Percentiles rank a stretch among this genome's conserved stretches.
These are phyloP conservation scores for Carallia pectinifolia DNA, from an alignment of 345 rosid species.

Conservation along the genomic window DNA sequence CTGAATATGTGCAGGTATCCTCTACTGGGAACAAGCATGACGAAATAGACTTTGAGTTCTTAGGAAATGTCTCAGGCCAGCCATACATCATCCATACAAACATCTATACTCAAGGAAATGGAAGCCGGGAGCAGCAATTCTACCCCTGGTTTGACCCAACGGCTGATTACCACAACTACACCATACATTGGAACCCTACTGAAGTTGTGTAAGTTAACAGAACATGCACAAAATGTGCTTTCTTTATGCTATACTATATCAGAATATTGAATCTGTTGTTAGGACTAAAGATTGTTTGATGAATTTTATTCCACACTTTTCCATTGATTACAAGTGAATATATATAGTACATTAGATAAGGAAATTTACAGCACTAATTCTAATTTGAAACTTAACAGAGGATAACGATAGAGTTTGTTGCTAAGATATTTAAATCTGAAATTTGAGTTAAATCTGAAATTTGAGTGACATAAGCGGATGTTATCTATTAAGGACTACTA, in stretches of 20 bases:
- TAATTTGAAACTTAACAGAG: too few species aligned
- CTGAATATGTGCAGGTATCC: constrained; percentile 43
- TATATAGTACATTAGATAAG: too few species aligned
- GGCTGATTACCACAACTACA: constrained; percentile 72
- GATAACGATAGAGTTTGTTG: too few species aligned
- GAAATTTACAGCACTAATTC: too few species aligned
- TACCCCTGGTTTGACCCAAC: constrained; percentile 61
- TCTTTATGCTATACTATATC: not conserved
- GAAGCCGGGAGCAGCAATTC: constrained; percentile 66
- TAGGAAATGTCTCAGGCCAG: constrained; percentile 69
- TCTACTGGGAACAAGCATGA: constrained; percentile 57
- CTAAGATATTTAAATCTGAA: too few species aligned
- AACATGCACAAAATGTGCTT: not conserved
- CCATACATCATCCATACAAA: constrained; percentile 79
- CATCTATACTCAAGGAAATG: constrained; percentile 56
- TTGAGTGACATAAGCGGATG: too few species aligned
- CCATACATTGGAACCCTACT: constrained; percentile 70
- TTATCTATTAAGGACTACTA: not conserved
- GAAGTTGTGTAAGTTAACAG: constrained; percentile 50
- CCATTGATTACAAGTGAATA: too few species aligned
- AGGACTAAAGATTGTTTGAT: not conserved
- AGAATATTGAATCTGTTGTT: not conserved
- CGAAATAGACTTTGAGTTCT: constrained; percentile 74
- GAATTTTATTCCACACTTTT: too few species aligned
- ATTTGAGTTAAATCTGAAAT: too few species aligned